Evolutionary conservation across 306 rosid genomes (phyloP).

Genomic region (Potentilla sterilis): DNA sequence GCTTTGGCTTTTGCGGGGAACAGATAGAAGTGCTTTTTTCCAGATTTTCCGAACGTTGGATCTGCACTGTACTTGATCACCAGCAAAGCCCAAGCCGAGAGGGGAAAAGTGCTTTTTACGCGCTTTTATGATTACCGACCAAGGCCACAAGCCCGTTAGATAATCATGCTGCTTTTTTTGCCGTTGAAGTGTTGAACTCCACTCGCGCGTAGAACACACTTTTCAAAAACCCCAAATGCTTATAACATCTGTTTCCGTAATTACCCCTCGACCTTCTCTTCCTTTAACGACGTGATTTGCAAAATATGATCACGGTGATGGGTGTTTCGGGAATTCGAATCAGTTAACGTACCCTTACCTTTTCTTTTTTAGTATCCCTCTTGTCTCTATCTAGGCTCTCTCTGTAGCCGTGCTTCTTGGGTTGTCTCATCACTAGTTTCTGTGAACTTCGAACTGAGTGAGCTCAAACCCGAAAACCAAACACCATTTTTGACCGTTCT

Average conservation of each 20-base stretch:
- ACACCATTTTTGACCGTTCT: background rate
- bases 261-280: background rate
- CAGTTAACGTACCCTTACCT: background rate
- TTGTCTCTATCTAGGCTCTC: background rate
- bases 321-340: background rate
- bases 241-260: too few species aligned
- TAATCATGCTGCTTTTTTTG: background rate
- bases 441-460: background rate
- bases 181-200: background rate
- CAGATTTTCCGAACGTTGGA: constrained; percentile 15
- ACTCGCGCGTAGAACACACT: background rate
- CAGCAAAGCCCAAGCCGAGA: background rate
- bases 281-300: too few species aligned
- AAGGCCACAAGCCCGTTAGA: constrained; percentile 1
- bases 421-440: constrained; percentile 1
- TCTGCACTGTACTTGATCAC: background rate
- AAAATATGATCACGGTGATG: background rate
- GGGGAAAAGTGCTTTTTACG: constrained; percentile 2
- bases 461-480: background rate
- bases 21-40: background rate
- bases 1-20: background rate
- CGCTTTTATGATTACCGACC: constrained; percentile 5
- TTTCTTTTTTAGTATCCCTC: background rate
- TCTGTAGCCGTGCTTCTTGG: constrained; percentile 12
- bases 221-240: background rate